These are phyloP conservation scores for Bipolaris cookei DNA, from an alignment of 2,329 filamentous ascomycete genomes.

Conservation along the genomic window DNA sequence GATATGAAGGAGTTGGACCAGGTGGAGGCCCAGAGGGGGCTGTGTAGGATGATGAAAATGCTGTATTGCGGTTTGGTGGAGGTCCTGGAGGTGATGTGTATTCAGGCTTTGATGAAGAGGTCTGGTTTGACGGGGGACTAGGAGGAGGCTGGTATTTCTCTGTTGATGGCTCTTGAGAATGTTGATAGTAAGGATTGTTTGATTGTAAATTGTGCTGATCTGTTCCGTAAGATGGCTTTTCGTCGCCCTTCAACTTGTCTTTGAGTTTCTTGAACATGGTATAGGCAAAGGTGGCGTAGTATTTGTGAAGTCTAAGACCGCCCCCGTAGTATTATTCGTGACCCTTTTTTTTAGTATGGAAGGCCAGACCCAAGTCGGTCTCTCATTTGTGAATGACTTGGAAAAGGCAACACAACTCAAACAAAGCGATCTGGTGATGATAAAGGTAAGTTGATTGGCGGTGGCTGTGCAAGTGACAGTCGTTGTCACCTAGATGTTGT, in stretches of 20 bases:
- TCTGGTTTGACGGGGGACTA: constrained; percentile 39
- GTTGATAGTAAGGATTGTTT: constrained; percentile 35
- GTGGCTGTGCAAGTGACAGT: constrained; percentile 15
- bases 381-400: not conserved
- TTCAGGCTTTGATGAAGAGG: constrained; percentile 13
- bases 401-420: not conserved
- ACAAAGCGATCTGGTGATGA: constrained; percentile 4
- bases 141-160: constrained; percentile 41
- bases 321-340: not conserved
- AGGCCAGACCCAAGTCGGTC: not conserved
- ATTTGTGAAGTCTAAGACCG: not conserved
- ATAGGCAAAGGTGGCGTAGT: not conserved
- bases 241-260: constrained; percentile 42
- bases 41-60: constrained; percentile 25
- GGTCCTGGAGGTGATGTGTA: constrained; percentile 34
- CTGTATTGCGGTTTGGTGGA: constrained; percentile 22
- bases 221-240: constrained; percentile 24
- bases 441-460: constrained; percentile 3
- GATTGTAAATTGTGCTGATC: constrained; percentile 33
- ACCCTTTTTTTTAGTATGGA: not conserved
- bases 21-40: constrained; percentile 33
- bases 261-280: constrained; percentile 48
- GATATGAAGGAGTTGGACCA: constrained; percentile 33
- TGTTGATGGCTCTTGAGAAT: constrained; percentile 23
- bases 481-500: not conserved